Evolutionary conservation across 768 basidiomycete species (phyloP), one percentile per base, ranked within the genome.

Genomic region (Serendipita sp.): DNA sequence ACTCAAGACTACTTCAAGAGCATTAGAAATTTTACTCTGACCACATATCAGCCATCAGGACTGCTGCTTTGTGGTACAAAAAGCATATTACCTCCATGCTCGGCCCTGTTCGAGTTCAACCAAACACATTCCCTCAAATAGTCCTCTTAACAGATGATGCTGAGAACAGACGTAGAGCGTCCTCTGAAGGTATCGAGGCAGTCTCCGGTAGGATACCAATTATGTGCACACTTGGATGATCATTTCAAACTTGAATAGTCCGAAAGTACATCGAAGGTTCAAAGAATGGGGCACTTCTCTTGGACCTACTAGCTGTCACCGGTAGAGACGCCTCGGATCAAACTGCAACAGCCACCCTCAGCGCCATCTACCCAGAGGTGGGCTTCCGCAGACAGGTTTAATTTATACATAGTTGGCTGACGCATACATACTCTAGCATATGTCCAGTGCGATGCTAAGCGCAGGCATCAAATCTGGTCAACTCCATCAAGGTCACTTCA

Each of bases 401-500:
- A 24, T 28, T 1, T 20, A 31, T 20, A 42, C 17, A 16, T n/a
- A 17, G 3, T 31, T 28, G 44, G 16, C n/a, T 60, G 3, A 28
- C 31, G 14, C 17, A 33, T 3, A 3, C 60, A 3, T 62, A n/a
- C n/a, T n/a, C n/a, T n/a, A 98, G 91, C 94, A 98, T 71, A 76
- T 96, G 16, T 77, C 92, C 0, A 77, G 80, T 7, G 78, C 84
- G 0, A 82, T 81, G 0, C 72, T 97, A 7, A 69, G 82, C 42
- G 89, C 92, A 9, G 94, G 92, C 1, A 78, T 97, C 63, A 94
- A 93, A 71, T 80, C 82, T 2, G 90, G 90, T 1, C 76, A 85
- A 43, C 79, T 94, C 2, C 82, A 91, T 69, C 91, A 97, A 74
- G 96, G 96, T 0, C 85, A 94, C 70, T 99, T 95, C 75, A 92